A percentile compares a stretch with the other conserved stretches of the same genome.
phyloP scores from a whole-genome alignment of 1,139 yeast species.

The Candida sanyaensis region DNA sequence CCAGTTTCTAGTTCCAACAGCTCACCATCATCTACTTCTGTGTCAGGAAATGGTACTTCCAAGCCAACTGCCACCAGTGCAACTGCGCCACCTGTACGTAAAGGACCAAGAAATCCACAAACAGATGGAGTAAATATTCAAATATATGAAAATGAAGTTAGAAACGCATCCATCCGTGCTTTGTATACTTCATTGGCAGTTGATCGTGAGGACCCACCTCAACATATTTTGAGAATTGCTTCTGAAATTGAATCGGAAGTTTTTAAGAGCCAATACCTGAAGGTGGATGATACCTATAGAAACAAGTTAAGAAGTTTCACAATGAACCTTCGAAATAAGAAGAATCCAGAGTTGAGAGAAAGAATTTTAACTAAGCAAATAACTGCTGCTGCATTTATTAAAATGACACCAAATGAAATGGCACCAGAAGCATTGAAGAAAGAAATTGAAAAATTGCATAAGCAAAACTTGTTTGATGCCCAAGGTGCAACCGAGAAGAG shows the following conservation, averaged over 20 bases:
- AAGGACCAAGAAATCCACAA: constrained; percentile 69
- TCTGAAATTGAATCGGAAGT: constrained; percentile 76
- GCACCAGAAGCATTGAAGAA: constrained; percentile 88
- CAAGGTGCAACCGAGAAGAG: constrained; percentile 98
- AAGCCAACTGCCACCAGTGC: constrained; percentile 6
- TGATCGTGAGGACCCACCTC: constrained; percentile 60
- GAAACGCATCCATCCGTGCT: constrained; percentile 84
- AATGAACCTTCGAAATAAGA: constrained; percentile 83
- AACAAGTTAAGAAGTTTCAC: constrained; percentile 81
- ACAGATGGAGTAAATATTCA: constrained; percentile 77
- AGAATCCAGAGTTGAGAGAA: constrained; percentile 80
- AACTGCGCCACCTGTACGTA: constrained; percentile 15
- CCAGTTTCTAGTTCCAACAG: not conserved
- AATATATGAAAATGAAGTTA: constrained; percentile 69
- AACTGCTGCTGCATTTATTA: constrained; percentile 62
- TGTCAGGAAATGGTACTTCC: constrained; percentile 1
- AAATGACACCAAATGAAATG: constrained; percentile 89
- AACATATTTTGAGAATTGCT: constrained; percentile 61
- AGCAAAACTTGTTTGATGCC: constrained; percentile 91
- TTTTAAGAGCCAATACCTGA: constrained; percentile 56
- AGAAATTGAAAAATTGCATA: constrained; percentile 82
- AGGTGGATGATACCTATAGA: constrained; percentile 62
- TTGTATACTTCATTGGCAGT: constrained; percentile 87
- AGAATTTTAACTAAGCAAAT: constrained; percentile 69
- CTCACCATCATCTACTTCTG: not conserved